These are phyloP conservation scores for Aspergillus nanangensis DNA, from an alignment of 495 filamentous ascomycete species.

Conservation along the genomic window DNA sequence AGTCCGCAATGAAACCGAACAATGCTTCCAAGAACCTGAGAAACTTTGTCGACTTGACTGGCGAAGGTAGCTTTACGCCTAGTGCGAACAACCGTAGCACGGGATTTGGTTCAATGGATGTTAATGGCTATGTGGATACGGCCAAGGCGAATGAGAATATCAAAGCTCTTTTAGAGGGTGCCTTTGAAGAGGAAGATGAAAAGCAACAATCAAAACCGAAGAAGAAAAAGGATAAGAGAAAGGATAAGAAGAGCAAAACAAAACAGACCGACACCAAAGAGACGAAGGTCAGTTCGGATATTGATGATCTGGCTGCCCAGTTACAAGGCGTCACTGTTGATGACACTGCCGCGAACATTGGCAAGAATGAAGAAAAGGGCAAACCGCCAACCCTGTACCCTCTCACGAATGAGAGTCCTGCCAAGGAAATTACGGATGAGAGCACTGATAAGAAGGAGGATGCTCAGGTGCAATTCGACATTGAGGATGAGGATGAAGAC, in stretches of 20 bases:
- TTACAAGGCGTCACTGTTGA: conserved; percentile 53
- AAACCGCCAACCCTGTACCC: conserved; percentile 50
- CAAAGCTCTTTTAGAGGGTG: conserved; percentile 82
- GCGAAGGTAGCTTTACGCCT: conserved; percentile 19
- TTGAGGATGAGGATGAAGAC: conserved; percentile 44
- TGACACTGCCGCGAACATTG: conserved; percentile 21
- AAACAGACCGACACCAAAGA: conserved; percentile 39
- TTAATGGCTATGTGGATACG: conserved; percentile 68
- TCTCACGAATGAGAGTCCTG: not conserved
- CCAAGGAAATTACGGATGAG: conserved; percentile 12
- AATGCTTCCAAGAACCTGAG: conserved; percentile 34
- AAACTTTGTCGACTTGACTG: conserved; percentile 43
- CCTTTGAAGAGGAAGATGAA: conserved; percentile 78
- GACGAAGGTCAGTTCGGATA: conserved; percentile 28
- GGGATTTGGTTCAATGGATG: conserved; percentile 46
- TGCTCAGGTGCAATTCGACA: conserved; percentile 19
- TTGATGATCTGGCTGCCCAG: conserved; percentile 55
- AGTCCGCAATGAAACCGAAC: conserved; percentile 27
- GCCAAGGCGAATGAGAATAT: conserved; percentile 77
- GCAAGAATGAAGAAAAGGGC: conserved; percentile 35
- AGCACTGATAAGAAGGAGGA: conserved; percentile 16
- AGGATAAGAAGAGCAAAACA: conserved; percentile 30
- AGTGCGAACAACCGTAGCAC: conserved; percentile 21
- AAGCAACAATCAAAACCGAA: conserved; percentile 47
- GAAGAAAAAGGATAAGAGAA: conserved; percentile 45